These are phyloP conservation scores for Pichia sp. DNA, from an alignment of 1,139 yeast genomes.

Conservation along the genomic window DNA sequence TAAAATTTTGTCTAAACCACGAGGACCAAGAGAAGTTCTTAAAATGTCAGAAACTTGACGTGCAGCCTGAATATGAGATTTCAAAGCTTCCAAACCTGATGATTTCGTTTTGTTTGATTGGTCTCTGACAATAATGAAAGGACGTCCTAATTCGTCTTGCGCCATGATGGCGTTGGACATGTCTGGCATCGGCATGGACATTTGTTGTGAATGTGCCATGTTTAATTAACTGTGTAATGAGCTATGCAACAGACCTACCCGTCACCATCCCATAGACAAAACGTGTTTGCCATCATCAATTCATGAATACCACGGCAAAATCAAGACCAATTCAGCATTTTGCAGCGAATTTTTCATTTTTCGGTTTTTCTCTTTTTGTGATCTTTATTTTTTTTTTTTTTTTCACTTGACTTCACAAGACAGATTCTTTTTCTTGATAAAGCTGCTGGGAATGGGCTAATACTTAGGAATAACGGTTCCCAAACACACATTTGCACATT, in stretches of 20 bases:
- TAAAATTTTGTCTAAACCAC: conserved; percentile 95
- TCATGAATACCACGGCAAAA: too few species aligned
- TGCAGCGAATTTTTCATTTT: neutral
- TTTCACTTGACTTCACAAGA: neutral
- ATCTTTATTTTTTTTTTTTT: conserved; percentile 1
- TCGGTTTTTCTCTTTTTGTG: neutral
- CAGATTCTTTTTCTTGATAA: neutral
- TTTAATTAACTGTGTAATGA: too few species aligned
- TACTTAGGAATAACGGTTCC: too few species aligned
- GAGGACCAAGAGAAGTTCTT: conserved; percentile 90
- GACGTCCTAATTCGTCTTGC: conserved; percentile 98
- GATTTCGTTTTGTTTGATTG: conserved; percentile 91
- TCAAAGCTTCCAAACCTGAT: conserved; percentile 93
- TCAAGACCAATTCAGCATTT: too few species aligned
- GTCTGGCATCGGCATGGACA: conserved; percentile 72
- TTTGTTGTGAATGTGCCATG: too few species aligned
- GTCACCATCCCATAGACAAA: too few species aligned
- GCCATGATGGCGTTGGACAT: conserved; percentile 97
- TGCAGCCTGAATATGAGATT: conserved; percentile 92
- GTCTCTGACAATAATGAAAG: conserved; percentile 94
- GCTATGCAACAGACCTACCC: too few species aligned
- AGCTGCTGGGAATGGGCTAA: too few species aligned
- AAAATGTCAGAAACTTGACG: conserved; percentile 91
- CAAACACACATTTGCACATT: too few species aligned
- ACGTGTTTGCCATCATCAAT: too few species aligned